phyloP scores from a whole-genome alignment of 106 monocot genomes.

The Dendrobium chrysotoxum region DNA sequence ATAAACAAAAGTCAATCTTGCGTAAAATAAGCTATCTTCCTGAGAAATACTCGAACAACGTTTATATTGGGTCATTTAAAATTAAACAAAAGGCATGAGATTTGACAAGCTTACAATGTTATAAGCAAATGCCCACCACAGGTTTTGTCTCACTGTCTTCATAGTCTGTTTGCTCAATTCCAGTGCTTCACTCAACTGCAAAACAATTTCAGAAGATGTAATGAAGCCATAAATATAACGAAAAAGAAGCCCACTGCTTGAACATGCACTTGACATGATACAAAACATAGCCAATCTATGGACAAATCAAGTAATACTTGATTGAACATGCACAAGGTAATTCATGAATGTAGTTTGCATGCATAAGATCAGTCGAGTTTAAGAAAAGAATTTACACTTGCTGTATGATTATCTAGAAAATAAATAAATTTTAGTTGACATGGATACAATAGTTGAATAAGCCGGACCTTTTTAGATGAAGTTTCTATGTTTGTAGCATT shows the following conservation, averaged over 20 bases:
- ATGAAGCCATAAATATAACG: neutral
- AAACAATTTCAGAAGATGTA: neutral
- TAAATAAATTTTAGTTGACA: neutral
- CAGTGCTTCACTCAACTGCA: conserved; percentile 83
- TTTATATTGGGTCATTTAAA: neutral
- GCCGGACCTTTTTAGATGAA: neutral
- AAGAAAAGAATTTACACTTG: neutral
- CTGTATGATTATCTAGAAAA: neutral
- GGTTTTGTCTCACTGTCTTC: conserved; percentile 94
- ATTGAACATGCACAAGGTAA: neutral
- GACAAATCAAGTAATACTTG: neutral
- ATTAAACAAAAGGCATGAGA: neutral
- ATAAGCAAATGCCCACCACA: conserved; percentile 98
- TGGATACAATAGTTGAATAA: neutral
- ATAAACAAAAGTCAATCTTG: neutral
- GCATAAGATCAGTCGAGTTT: neutral
- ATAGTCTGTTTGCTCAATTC: conserved; percentile 96
- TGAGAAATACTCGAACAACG: neutral
- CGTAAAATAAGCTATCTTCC: neutral
- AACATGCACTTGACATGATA: neutral
- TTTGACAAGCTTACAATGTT: conserved; percentile 78
- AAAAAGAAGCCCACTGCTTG: neutral
- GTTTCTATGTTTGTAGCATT: neutral
- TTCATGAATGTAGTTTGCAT: neutral
- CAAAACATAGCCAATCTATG: neutral